Evolutionary conservation across 208 protist species (phyloP), one percentile per base, ranked within the genome.

Genomic region (Vickermania spadyakhi): DNA sequence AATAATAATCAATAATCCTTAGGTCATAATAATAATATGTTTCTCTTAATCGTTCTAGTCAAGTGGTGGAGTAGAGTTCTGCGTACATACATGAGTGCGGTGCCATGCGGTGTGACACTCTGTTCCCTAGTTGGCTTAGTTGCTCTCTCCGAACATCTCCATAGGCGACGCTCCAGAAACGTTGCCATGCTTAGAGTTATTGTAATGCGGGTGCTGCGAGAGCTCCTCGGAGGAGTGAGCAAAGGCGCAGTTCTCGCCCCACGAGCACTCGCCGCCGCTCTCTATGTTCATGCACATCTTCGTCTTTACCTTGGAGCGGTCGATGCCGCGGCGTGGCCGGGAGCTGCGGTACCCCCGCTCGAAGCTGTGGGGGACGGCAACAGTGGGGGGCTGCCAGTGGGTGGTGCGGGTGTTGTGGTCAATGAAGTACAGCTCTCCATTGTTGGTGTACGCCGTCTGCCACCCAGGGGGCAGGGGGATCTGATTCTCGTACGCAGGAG

Each of bases 221-320:
- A 94, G 80, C 64, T 94, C 87, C 61, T 86, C 73, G 1, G 81
- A 83, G 45, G 62, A 81, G 70, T 94, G 87, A 3, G 87, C 87
- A 70, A 94, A 94, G 31, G 87, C 87, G 68, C 87, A 94, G 73
- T 79, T 77, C 21, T 79, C 75, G 29, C 87, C 87, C 72, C 74
- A 94, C 0, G 84, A 85, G 72, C 87, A 94, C 45, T 70, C 85
- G 45, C 87, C 87, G 42, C 84, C 81, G 51, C 80, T 90, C 63
- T 91, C 75, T 27, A 91, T 89, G 70, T 94, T 91, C 84, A 94
- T 94, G 73, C 87, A 94, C 87, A 94, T 91, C 73, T 94, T 94
- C 31, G 87, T 94, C 75, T 94, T 94, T 22, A 75, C 52, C 66
- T 94, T 94, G 31, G 67, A 71, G 22, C 73, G 73, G 68, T 94